Percentiles rank a stretch among this genome's conserved stretches.
Conservation (phyloP, 169 alveolate species). For the Theileria annulata region DNA sequence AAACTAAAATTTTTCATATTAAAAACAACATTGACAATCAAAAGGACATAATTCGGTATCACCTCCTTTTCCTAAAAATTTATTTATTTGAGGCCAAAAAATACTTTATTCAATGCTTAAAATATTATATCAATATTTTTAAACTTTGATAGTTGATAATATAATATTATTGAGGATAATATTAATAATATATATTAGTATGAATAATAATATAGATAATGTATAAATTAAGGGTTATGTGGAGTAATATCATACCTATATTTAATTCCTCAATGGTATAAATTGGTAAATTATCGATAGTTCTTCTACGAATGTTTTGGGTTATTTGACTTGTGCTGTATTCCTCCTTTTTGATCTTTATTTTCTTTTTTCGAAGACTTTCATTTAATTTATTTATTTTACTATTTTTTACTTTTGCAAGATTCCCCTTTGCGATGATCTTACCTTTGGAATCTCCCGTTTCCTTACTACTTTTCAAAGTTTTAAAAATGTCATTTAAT, state of each 20-base stretch:
- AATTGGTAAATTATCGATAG: slow-evolving; percentile 75
- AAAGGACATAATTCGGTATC: slow-evolving; percentile 77
- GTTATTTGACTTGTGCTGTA: slow-evolving; percentile 16
- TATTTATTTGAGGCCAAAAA: neutral
- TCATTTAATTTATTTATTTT: neutral
- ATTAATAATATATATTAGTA: neutral
- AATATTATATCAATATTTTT: neutral
- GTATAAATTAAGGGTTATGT: neutral
- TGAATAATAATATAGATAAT: neutral
- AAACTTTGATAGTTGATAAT: neutral
- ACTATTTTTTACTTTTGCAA: neutral
- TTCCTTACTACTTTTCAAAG: slow-evolving; percentile 19
- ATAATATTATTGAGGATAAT: neutral
- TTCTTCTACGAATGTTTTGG: slow-evolving; percentile 36
- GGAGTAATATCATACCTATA: slow-evolving; percentile 58
- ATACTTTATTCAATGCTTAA: neutral
- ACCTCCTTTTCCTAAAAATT: slow-evolving; percentile 73
- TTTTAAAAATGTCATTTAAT: slow-evolving; percentile 33
- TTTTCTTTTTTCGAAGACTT: neutral
- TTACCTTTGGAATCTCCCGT: slow-evolving; percentile 14
- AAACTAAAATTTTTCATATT: slow-evolving; percentile 6
- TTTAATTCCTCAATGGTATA: slow-evolving; percentile 76
- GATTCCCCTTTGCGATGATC: neutral
- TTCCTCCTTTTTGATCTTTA: neutral
- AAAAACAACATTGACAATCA: slow-evolving; percentile 76